phyloP scores from a whole-genome alignment of 148 eudicot genomes.

The Rhododendron kiyosumense region DNA sequence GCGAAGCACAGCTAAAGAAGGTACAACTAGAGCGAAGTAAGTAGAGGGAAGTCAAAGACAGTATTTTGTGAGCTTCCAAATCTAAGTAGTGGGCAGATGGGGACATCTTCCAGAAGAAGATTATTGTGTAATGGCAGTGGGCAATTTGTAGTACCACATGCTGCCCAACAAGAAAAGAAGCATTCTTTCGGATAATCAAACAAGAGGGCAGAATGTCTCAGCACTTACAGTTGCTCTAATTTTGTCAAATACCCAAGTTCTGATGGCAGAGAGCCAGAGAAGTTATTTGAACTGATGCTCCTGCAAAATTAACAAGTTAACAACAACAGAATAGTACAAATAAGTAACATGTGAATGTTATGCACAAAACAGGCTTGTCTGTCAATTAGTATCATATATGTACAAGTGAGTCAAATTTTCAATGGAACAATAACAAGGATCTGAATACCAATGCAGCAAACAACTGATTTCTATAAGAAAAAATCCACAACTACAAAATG shows the following conservation, averaged over 20 bases:
- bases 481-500: neutral
- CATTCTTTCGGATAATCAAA: neutral
- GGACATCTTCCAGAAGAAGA: neutral
- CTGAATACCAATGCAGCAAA: neutral
- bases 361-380: neutral
- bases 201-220: neutral
- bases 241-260: constrained; percentile 56
- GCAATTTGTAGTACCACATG: neutral
- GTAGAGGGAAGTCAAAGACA: neutral
- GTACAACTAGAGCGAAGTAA: neutral
- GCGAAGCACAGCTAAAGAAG: neutral
- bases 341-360: neutral
- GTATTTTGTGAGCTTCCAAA: neutral
- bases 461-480: neutral
- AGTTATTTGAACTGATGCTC: constrained; percentile 46
- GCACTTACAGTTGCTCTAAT: constrained; percentile 57
- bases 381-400: neutral
- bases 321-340: neutral
- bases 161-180: neutral
- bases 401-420: neutral
- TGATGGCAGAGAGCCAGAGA: constrained; percentile 74
- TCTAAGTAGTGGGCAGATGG: neutral
- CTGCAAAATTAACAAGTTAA: constrained; percentile 31
- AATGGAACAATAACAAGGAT: neutral
- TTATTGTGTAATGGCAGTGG: neutral